Evolutionary conservation across 306 rosid species (phyloP).

Genomic region (Benincasa hispida): DNA sequence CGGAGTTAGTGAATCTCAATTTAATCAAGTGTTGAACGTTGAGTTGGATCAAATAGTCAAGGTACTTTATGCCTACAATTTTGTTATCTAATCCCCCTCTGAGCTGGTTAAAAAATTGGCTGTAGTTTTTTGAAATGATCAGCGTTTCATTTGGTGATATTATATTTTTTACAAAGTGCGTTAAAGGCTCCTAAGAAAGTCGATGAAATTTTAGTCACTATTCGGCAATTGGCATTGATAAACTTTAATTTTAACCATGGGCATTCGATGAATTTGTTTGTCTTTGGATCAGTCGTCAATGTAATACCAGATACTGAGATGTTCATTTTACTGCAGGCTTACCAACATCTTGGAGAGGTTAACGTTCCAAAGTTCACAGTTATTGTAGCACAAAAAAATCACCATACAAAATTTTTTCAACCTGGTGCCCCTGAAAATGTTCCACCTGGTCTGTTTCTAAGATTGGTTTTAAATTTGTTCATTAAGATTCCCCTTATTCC

Average conservation of each 20-base stretch:
- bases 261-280: slow-evolving; percentile 3
- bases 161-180: not conserved
- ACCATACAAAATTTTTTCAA: slow-evolving; percentile 65
- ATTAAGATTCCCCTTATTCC: not conserved
- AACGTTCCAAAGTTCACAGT: slow-evolving; percentile 68
- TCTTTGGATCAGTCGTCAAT: not conserved
- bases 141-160: not conserved
- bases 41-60: slow-evolving; percentile 79
- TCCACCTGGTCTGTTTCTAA: slow-evolving; percentile 60
- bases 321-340: slow-evolving; percentile 43
- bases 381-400: slow-evolving; percentile 80
- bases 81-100: not conserved
- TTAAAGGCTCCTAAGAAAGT: not conserved
- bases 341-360: slow-evolving; percentile 58
- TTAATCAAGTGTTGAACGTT: slow-evolving; percentile 66
- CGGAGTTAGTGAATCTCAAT: slow-evolving; percentile 89
- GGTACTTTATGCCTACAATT: slow-evolving; percentile 30
- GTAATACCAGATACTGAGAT: not conserved
- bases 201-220: not conserved
- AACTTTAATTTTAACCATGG: not conserved
- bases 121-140: not conserved
- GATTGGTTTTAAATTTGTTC: not conserved
- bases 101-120: not conserved
- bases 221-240: too few species aligned
- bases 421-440: slow-evolving; percentile 47